Evolutionary conservation across 1,284 basidiomycete genomes (phyloP).

Genomic region (Gymnopus androsaceus): DNA sequence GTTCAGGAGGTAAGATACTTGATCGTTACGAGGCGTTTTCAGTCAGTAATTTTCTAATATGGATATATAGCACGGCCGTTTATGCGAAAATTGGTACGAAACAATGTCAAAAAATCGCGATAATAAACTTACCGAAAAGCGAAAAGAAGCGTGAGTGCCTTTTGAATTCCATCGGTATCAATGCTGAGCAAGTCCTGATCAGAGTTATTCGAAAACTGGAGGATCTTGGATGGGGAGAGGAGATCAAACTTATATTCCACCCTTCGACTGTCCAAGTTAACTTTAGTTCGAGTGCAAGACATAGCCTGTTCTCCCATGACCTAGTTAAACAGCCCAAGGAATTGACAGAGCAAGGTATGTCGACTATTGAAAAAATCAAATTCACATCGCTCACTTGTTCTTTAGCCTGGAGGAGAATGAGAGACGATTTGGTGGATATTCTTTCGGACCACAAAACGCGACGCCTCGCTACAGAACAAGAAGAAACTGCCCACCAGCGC

Average conservation of each 20-base stretch:
- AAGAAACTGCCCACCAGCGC: background rate
- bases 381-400: too few species aligned
- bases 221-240: background rate
- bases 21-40: too few species aligned
- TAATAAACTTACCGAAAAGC: background rate
- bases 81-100: background rate
- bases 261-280: too few species aligned
- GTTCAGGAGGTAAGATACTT: background rate
- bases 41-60: background rate
- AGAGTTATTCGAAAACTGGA: background rate
- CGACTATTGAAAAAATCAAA: background rate
- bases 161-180: background rate
- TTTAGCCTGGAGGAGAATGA: background rate
- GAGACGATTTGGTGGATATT: background rate
- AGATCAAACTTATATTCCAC: background rate
- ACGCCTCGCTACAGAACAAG: background rate
- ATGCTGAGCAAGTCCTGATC: background rate
- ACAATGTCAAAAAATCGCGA: background rate
- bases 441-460: background rate
- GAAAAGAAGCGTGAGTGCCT: background rate
- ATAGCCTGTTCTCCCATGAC: background rate
- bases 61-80: background rate
- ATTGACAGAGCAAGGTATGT: constrained; percentile 4
- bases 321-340: background rate
- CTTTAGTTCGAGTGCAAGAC: background rate